These are phyloP conservation scores for Monosporascus cannonballus DNA, from an alignment of 2,329 filamentous ascomycete species.

Conservation along the genomic window DNA sequence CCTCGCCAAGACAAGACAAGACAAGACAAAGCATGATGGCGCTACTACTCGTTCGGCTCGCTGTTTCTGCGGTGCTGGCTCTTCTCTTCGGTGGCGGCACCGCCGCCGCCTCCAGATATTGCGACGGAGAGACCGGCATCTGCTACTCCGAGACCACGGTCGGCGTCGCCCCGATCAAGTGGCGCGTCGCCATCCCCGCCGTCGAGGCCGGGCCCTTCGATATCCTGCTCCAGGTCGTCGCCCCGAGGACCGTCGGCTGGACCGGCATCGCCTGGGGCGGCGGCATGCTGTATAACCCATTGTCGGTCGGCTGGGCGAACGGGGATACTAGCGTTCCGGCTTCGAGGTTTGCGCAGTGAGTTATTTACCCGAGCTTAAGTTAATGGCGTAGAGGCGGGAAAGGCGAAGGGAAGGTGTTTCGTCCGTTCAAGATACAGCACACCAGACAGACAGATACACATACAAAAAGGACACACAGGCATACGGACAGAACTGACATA, in stretches of 20 bases:
- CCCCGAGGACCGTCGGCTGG: constrained; percentile 19
- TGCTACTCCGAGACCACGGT: constrained; percentile 18
- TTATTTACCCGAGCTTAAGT: neutral
- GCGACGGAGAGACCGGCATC: constrained; percentile 14
- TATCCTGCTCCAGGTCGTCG: constrained; percentile 20
- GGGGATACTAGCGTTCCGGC: constrained; percentile 11
- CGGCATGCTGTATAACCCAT: constrained; percentile 20
- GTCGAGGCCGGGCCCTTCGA: constrained; percentile 20
- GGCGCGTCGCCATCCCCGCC: constrained; percentile 18
- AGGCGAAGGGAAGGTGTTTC: too few relatives aligned
- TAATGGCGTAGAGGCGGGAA: too few relatives aligned
- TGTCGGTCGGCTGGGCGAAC: constrained; percentile 20
- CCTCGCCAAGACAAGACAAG: neutral
- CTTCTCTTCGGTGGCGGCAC: neutral
- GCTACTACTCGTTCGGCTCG: constrained; percentile 4
- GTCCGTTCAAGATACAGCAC: too few relatives aligned
- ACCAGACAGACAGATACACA: too few relatives aligned
- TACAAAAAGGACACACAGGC: neutral
- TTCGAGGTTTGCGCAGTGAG: constrained; percentile 21
- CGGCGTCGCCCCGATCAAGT: constrained; percentile 13
- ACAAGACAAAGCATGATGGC: neutral
- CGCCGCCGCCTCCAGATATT: constrained; percentile 12
- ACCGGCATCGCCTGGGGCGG: constrained; percentile 22
- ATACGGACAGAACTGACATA: neutral
- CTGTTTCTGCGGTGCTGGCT: neutral